phyloP scores from a whole-genome alignment of 352 stramenopile genomes.

The Discostella stelligera region DNA sequence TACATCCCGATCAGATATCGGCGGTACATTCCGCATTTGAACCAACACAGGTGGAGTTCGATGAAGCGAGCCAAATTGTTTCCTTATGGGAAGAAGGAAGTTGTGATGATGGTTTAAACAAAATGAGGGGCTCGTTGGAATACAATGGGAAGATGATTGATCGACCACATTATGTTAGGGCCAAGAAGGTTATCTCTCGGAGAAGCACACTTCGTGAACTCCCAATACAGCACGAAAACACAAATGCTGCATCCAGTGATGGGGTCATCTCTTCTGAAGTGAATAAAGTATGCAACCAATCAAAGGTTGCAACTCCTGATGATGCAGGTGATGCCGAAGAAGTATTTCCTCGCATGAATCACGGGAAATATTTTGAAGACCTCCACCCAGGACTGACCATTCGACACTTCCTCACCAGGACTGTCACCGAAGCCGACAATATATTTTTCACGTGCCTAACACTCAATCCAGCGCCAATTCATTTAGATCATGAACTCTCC shows the following conservation, averaged over 20 bases:
- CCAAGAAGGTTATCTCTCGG: constrained; percentile 49
- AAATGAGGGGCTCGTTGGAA: constrained; percentile 37
- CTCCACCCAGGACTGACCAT: constrained; percentile 40
- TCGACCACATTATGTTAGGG: constrained; percentile 52
- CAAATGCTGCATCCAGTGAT: neutral
- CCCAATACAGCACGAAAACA: neutral
- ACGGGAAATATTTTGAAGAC: constrained; percentile 56
- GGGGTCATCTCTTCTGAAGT: too few relatives aligned
- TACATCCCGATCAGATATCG: constrained; percentile 46
- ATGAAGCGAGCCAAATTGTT: constrained; percentile 36
- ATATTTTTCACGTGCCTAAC: constrained; percentile 61
- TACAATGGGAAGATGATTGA: constrained; percentile 57
- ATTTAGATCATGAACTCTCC: constrained; percentile 55
- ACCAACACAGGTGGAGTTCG: constrained; percentile 33
- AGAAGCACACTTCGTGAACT: neutral
- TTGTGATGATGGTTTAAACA: neutral
- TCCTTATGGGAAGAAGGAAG: constrained; percentile 30
- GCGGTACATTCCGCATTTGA: constrained; percentile 33
- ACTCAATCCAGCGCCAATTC: constrained; percentile 54
- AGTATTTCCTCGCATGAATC: constrained; percentile 42
- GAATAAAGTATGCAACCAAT: neutral
- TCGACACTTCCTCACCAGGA: constrained; percentile 48
- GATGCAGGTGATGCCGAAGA: neutral
- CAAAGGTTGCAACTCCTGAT: neutral
- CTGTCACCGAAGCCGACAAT: constrained; percentile 55